Conservation (phyloP, 345 rosid species). For the Ceriops tagal region DNA sequence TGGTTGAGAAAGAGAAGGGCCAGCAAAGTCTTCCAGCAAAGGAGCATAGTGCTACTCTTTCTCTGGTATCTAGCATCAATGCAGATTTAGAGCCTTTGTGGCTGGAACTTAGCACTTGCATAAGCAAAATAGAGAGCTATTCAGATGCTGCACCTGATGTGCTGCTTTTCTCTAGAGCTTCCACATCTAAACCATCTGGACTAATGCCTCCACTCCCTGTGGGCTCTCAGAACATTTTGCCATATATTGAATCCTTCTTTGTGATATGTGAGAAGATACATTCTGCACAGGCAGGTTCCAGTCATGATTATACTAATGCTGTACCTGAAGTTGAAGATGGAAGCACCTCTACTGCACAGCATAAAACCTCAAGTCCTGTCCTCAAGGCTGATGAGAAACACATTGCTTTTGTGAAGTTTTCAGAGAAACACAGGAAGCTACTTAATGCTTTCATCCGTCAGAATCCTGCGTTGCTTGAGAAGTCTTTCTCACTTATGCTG, state of each 20-base stretch:
- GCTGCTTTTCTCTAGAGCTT: slow-evolving; percentile 36
- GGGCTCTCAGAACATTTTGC: slow-evolving; percentile 87
- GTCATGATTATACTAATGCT: slow-evolving; percentile 48
- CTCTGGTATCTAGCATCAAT: slow-evolving; percentile 60
- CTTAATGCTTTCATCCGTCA: slow-evolving; percentile 92
- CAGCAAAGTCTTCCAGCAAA: slow-evolving; percentile 45
- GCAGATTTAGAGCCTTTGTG: slow-evolving; percentile 80
- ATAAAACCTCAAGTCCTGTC: slow-evolving; percentile 42
- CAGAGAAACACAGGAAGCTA: slow-evolving; percentile 90
- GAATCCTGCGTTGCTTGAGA: slow-evolving; percentile 89
- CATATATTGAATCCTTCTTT: slow-evolving; percentile 88
- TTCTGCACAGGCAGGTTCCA: slow-evolving; percentile 63
- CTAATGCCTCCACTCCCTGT: slow-evolving; percentile 78
- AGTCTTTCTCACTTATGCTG: slow-evolving; percentile 88
- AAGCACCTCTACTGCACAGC: slow-evolving; percentile 45
- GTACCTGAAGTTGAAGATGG: slow-evolving; percentile 65
- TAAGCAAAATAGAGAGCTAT: slow-evolving; percentile 82
- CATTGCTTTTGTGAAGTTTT: slow-evolving; percentile 73
- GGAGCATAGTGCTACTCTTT: slow-evolving; percentile 55
- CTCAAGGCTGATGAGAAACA: slow-evolving; percentile 75
- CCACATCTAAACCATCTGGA: slow-evolving; percentile 52
- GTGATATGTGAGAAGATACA: slow-evolving; percentile 82
- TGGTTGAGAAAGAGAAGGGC: slow-evolving; percentile 57
- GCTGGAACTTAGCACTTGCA: slow-evolving; percentile 80
- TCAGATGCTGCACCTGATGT: slow-evolving; percentile 57